Evolutionary conservation across 257 asterid species (phyloP).

Genomic region (Misopates orontium): DNA sequence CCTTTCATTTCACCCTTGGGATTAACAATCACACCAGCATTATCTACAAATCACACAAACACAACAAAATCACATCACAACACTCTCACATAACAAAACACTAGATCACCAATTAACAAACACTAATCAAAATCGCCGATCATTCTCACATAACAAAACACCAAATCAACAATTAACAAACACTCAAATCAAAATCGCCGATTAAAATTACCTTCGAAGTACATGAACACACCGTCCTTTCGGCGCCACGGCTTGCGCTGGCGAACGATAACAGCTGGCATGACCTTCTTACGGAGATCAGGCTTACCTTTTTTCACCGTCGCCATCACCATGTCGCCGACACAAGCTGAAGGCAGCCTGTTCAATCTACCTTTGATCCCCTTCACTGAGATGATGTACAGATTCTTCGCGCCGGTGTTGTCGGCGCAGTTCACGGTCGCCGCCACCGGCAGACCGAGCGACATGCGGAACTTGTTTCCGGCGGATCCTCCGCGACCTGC

Average conservation of each 20-base stretch:
- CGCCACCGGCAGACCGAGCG: conserved; percentile 74
- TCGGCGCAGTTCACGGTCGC: conserved; percentile 73
- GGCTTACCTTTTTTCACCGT: conserved; percentile 80
- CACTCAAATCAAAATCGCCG: not conserved
- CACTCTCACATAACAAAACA: too few relatives aligned
- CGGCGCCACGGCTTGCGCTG: conserved; percentile 79
- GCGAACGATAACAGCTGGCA: conserved; percentile 70
- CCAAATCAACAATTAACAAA: not conserved
- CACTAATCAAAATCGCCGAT: not conserved
- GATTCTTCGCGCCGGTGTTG: conserved; percentile 65
- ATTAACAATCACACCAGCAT: conserved; percentile 71
- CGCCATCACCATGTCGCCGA: conserved; percentile 79
- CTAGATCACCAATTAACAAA: not conserved
- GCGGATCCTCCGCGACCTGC: conserved; percentile 74
- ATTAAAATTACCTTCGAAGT: conserved; percentile 57
- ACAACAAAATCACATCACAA: too few relatives aligned
- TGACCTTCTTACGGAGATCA: conserved; percentile 70
- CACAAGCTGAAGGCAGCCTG: conserved; percentile 71
- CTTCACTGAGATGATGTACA: conserved; percentile 68
- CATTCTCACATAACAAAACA: too few relatives aligned
- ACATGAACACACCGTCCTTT: conserved; percentile 78
- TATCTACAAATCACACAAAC: conserved; percentile 38
- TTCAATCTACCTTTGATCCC: conserved; percentile 68
- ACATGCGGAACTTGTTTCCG: conserved; percentile 75
- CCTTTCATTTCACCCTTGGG: conserved; percentile 80